A percentile compares a stretch with the other conserved stretches of the same genome.
These are phyloP conservation scores for Fusarium sp. DNA, from an alignment of 2,329 filamentous ascomycete genomes.

Conservation along the genomic window DNA sequence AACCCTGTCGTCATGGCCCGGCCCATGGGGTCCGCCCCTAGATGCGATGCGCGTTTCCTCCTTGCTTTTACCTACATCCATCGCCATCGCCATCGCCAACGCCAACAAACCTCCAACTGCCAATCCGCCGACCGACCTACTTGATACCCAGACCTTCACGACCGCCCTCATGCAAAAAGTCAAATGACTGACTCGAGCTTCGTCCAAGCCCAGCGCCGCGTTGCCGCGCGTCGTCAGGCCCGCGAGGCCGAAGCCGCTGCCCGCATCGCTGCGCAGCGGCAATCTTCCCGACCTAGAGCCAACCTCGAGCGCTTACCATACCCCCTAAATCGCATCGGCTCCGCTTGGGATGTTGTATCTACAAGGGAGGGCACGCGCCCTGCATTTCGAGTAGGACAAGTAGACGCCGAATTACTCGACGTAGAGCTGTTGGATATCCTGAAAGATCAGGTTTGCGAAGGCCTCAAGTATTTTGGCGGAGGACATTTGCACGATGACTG, in stretches of 20 bases:
- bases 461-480: conserved; percentile 86
- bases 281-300: conserved; percentile 68
- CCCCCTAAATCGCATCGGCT: conserved; percentile 73
- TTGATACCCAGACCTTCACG: neutral
- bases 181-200: conserved; percentile 76
- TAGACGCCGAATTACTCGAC: conserved; percentile 95
- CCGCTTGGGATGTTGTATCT: conserved; percentile 78
- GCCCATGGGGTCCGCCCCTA: conserved; percentile 39
- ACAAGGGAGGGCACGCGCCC: conserved; percentile 85
- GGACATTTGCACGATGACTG: conserved; percentile 85
- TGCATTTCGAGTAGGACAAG: conserved; percentile 93
- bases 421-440: conserved; percentile 91
- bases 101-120: conserved; percentile 10
- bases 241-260: conserved; percentile 77
- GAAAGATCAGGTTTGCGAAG: conserved; percentile 88
- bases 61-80: conserved; percentile 26
- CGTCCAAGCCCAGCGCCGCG: conserved; percentile 88
- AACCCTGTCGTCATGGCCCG: conserved; percentile 42
- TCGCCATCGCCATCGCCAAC: conserved; percentile 5
- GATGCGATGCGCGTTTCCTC: conserved; percentile 35
- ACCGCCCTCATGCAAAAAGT: conserved; percentile 50
- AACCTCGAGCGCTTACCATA: conserved; percentile 71
- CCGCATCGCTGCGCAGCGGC: conserved; percentile 64
- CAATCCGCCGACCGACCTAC: conserved; percentile 3
- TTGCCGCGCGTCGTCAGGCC: conserved; percentile 83